A percentile compares a stretch with the other conserved stretches of the same genome.
phyloP scores from a whole-genome alignment of 345 rosid species.

The Eutrema heterophyllum region DNA sequence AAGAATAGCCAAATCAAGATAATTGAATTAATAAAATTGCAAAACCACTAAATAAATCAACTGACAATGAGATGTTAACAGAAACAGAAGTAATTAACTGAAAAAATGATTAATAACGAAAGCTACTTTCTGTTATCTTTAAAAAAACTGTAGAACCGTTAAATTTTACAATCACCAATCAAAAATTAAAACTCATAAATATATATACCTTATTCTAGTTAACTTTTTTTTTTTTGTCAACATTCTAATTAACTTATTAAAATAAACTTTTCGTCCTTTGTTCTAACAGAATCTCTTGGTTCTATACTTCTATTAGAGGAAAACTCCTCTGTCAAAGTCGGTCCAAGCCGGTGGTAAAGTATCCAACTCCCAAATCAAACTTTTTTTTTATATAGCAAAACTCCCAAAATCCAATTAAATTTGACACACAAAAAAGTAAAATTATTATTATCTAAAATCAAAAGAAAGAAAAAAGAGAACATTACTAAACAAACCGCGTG shows the following conservation, averaged over 20 bases:
- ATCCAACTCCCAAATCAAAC: conserved; percentile 3
- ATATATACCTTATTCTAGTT: neutral
- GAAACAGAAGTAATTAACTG: too few species aligned
- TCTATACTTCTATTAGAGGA: conserved; percentile 2
- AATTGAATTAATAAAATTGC: too few species aligned
- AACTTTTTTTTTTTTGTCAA: neutral
- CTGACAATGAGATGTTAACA: too few species aligned
- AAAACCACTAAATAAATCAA: too few species aligned
- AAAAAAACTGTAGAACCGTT: neutral
- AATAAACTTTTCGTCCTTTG: neutral
- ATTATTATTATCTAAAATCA: neutral
- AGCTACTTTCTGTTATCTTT: neutral
- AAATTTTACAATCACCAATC: neutral
- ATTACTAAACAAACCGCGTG: conserved; percentile 16
- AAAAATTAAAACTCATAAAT: neutral
- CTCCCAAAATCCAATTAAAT: neutral
- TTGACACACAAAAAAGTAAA: neutral
- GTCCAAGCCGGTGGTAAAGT: conserved; percentile 32
- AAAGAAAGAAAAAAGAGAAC: neutral
- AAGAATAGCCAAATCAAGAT: too few species aligned
- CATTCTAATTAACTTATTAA: neutral
- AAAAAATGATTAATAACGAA: too few species aligned
- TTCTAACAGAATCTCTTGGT: conserved; percentile 22
- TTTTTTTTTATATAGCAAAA: neutral
- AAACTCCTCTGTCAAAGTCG: conserved; percentile 14